Base-by-base conservation (phyloP, 2,329 filamentous ascomycete species). In the Calonectria pseudoreteaudii region DNA sequence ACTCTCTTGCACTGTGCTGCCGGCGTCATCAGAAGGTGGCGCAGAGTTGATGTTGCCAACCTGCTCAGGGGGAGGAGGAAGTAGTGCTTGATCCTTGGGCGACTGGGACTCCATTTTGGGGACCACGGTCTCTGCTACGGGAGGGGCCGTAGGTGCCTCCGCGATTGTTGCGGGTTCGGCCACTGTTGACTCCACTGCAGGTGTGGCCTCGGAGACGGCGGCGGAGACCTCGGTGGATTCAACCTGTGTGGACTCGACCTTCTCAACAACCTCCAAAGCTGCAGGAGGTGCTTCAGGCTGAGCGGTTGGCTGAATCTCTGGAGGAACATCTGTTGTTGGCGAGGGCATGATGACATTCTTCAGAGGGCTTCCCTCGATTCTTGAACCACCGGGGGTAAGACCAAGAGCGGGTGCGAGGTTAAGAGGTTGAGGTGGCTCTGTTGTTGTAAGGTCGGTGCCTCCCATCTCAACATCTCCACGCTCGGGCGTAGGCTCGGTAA, bases 261-360 rank as follows among this genome's bases (percentile, higher is more conserved):
- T 65, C 49, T 65, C 60, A 16, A 65, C 38, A 49, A 49, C 28
- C 16, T 65, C 41, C 10, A n/a, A 6, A 3, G 41, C 10, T 49
- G 41, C 41, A 14, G 41, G 81, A 2, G 84, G 83, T 13, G 60
- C 68, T 30, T 72, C 30, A 6, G 74, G 41, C 5, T 71, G 71
- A 10, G 38, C 64, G 30, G 67, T 52, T 13, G 62, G 50, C 23
- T 66, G 58, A 44, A 73, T 74, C 67, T 78, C 74, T 8, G 75
- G 65, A 30, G 74, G 52, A 13, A 73, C 38, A 28, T 83, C 78
- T 26, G 87, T 85, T 0, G 85, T 86, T 0, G 88, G 87, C 13
- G 88, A 89, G 13, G 84, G 85, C 20, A 88, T 73, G 34, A 88
- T 82, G 44, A 90, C 87, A 64, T 90, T 88, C 81, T 90, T 90